A percentile compares a stretch with the other conserved stretches of the same genome.
phyloP scores from a whole-genome alignment of 129 eudicot species.

The Arctium lappa region DNA sequence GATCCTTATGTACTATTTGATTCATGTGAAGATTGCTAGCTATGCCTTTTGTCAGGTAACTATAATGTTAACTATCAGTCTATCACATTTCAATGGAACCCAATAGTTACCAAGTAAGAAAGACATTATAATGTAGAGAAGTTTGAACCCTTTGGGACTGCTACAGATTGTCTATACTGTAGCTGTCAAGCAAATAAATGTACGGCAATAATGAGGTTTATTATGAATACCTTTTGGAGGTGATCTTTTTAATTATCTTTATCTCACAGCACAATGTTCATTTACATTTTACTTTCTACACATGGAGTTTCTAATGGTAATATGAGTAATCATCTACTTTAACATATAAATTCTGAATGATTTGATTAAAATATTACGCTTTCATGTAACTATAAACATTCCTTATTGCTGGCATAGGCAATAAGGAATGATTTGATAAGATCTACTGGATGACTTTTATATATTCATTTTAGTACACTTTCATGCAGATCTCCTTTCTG shows the following conservation, averaged over 20 bases:
- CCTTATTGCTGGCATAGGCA: neutral
- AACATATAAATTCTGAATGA: neutral
- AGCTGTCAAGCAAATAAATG: neutral
- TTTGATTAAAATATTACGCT: neutral
- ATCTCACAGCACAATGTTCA: neutral
- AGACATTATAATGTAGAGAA: neutral
- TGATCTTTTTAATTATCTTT: neutral
- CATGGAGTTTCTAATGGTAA: neutral
- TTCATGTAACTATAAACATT: neutral
- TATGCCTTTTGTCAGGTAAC: neutral
- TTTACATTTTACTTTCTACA: neutral
- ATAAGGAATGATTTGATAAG: neutral
- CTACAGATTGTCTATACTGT: no score
- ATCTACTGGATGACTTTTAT: constrained; percentile 3
- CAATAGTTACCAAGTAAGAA: neutral
- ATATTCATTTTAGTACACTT: constrained; percentile 18
- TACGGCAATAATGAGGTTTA: neutral
- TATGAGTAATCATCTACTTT: constrained; percentile 1
- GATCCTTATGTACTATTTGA: constrained; percentile 2
- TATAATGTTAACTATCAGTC: neutral
- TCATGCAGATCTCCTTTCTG: constrained; percentile 71
- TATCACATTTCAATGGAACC: neutral
- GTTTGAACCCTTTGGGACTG: neutral
- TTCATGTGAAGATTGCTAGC: neutral
- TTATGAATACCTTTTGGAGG: neutral